Evolutionary conservation across 2,329 filamentous ascomycete species (phyloP).

Genomic region (Ascochyta fabae): DNA sequence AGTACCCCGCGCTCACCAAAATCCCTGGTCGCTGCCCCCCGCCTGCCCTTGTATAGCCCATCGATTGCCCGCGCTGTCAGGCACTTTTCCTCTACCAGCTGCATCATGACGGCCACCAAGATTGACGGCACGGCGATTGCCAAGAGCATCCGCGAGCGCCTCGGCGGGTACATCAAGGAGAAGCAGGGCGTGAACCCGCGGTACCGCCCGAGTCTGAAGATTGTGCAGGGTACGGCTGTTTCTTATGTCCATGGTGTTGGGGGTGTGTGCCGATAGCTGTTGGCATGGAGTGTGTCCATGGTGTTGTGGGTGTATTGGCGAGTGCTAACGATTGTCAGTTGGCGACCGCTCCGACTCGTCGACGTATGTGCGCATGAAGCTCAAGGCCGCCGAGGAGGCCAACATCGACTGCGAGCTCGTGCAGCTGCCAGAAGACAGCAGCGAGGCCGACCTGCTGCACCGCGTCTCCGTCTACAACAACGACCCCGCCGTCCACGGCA

Average conservation of each 20-base stretch:
- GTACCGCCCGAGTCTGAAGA: slow-evolving; percentile 88
- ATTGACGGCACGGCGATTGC: slow-evolving; percentile 97
- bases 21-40: slow-evolving; percentile 26
- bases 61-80: slow-evolving; percentile 19
- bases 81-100: slow-evolving; percentile 59
- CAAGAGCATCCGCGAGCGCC: slow-evolving; percentile 82
- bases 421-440: slow-evolving; percentile 80
- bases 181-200: slow-evolving; percentile 83
- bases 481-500: slow-evolving; percentile 83
- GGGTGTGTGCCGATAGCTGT: no score
- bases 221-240: slow-evolving; percentile 77
- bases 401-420: slow-evolving; percentile 88
- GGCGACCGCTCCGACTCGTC: slow-evolving; percentile 92
- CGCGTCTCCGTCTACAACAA: slow-evolving; percentile 84
- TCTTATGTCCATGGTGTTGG: no score
- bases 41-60: slow-evolving; percentile 28
- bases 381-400: slow-evolving; percentile 95
- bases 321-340: slow-evolving; percentile 60
- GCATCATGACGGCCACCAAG: slow-evolving; percentile 82
- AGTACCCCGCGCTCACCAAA: slow-evolving; percentile 42
- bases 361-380: slow-evolving; percentile 99
- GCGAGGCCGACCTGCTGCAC: slow-evolving; percentile 84
- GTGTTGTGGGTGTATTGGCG: background rate
- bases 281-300: no score
- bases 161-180: slow-evolving; percentile 80